A percentile compares a stretch with the other conserved stretches of the same genome.
These are phyloP conservation scores for Diaporthe sp. DNA, from an alignment of 2,329 filamentous ascomycete genomes.

Conservation along the genomic window DNA sequence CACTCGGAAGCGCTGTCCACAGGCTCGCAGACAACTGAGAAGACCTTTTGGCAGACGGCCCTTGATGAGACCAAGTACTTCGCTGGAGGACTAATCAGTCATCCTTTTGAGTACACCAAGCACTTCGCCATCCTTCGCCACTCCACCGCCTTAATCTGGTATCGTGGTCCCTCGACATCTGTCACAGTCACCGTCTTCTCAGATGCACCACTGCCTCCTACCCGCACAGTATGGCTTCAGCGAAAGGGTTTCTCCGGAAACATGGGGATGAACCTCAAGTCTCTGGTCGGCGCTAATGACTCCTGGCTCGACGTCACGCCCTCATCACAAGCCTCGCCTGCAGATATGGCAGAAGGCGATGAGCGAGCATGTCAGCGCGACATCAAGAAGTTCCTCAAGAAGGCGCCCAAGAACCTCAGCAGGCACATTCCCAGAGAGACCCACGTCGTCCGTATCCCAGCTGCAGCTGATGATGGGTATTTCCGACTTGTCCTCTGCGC, in stretches of 20 bases:
- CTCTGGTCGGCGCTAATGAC: slow-evolving; percentile 70
- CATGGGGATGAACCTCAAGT: slow-evolving; percentile 76
- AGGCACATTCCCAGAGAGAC: slow-evolving; percentile 56
- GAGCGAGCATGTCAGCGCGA: slow-evolving; percentile 79
- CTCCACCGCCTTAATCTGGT: slow-evolving; percentile 74
- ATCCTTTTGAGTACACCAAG: slow-evolving; percentile 74
- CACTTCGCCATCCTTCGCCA: slow-evolving; percentile 78
- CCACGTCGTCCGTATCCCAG: slow-evolving; percentile 74
- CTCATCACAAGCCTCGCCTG: slow-evolving; percentile 56
- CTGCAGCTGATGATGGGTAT: slow-evolving; percentile 75
- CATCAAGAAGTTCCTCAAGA: slow-evolving; percentile 73
- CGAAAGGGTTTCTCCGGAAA: slow-evolving; percentile 77
- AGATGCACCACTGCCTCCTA: slow-evolving; percentile 67
- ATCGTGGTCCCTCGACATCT: slow-evolving; percentile 74
- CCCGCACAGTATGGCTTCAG: slow-evolving; percentile 77
- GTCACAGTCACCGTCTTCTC: slow-evolving; percentile 76
- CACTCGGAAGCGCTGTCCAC: not conserved
- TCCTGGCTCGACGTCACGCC: slow-evolving; percentile 80
- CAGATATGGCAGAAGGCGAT: slow-evolving; percentile 67
- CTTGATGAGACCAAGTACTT: slow-evolving; percentile 74
- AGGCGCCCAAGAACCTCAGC: slow-evolving; percentile 59
- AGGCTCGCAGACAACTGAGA: slow-evolving; percentile 32
- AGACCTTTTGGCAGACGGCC: slow-evolving; percentile 60
- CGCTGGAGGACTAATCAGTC: slow-evolving; percentile 74
- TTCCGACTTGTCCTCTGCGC: slow-evolving; percentile 76